phyloP scores from a whole-genome alignment of 129 eudicot genomes.

The sunflower (Helianthus annuus) region DNA sequence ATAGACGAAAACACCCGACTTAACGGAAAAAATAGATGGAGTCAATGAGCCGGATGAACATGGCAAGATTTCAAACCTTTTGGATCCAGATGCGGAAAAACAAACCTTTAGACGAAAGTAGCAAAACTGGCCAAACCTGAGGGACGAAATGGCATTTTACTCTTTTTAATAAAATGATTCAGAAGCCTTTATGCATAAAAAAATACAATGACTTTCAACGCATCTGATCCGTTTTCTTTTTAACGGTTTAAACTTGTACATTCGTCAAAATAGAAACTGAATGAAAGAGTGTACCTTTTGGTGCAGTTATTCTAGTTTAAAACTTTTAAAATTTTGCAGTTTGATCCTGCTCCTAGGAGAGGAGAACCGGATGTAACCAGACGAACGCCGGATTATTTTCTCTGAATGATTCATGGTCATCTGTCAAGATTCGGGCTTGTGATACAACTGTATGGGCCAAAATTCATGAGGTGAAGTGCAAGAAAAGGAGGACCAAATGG shows the following conservation, averaged over 20 bases:
- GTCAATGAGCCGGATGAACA: too few species aligned
- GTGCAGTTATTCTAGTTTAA: neutral
- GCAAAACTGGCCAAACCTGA: too few species aligned
- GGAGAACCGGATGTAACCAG: conserved; percentile 96
- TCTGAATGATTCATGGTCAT: conserved; percentile 35
- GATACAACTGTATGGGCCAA: conserved; percentile 7
- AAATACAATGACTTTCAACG: neutral
- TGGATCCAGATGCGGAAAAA: too few species aligned
- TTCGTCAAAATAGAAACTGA: neutral
- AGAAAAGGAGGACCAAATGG: conserved; percentile 30
- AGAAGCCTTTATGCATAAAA: neutral
- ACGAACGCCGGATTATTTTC: conserved; percentile 87
- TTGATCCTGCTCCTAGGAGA: conserved; percentile 95
- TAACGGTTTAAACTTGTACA: neutral
- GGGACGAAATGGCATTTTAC: too few species aligned
- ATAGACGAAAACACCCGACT: too few species aligned
- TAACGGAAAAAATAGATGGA: too few species aligned
- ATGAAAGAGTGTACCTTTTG: neutral
- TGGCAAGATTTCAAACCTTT: too few species aligned
- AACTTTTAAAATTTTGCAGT: conserved; percentile 41
- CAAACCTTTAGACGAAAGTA: too few species aligned
- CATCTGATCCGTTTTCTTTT: neutral
- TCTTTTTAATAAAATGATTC: neutral
- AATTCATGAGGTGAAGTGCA: conserved; percentile 18
- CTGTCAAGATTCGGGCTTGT: conserved; percentile 3